These are phyloP conservation scores for Funneliformis geosporum DNA, from an alignment of 192 early-diverging fungal species.

Conservation along the genomic window DNA sequence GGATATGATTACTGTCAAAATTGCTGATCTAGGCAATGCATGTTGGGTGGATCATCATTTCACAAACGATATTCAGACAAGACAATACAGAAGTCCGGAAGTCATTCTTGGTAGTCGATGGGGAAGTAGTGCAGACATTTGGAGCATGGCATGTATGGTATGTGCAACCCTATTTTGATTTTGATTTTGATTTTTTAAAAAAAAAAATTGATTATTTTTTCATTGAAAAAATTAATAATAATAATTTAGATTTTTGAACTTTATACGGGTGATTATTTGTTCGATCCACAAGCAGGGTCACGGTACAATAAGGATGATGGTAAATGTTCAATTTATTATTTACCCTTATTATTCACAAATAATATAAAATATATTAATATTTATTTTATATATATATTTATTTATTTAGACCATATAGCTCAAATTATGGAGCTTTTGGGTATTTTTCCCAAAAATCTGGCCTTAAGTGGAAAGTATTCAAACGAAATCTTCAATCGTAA, in stretches of 20 bases:
- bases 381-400: no score
- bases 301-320: conserved; percentile 91
- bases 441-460: conserved; percentile 76
- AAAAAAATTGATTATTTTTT: background rate
- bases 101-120: conserved; percentile 89
- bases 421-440: conserved; percentile 95
- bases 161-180: background rate
- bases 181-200: background rate
- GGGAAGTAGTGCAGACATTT: conserved; percentile 86
- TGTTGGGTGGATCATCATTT: conserved; percentile 97
- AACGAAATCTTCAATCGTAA: conserved; percentile 85
- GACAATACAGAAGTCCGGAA: conserved; percentile 95
- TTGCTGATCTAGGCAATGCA: conserved; percentile 96
- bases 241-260: conserved; percentile 79
- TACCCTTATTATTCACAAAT: background rate
- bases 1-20: conserved; percentile 74
- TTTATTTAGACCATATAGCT: conserved; percentile 89
- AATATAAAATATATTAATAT: no score
- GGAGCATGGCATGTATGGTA: conserved; percentile 93
- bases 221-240: background rate
- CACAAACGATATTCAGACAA: conserved; percentile 95
- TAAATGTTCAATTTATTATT: conserved; percentile 35
- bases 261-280: conserved; percentile 90
- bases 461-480: conserved; percentile 81
- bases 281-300: conserved; percentile 86